Evolutionary conservation across 805 yeast genomes (phyloP).

Genomic region (Candida alai): DNA sequence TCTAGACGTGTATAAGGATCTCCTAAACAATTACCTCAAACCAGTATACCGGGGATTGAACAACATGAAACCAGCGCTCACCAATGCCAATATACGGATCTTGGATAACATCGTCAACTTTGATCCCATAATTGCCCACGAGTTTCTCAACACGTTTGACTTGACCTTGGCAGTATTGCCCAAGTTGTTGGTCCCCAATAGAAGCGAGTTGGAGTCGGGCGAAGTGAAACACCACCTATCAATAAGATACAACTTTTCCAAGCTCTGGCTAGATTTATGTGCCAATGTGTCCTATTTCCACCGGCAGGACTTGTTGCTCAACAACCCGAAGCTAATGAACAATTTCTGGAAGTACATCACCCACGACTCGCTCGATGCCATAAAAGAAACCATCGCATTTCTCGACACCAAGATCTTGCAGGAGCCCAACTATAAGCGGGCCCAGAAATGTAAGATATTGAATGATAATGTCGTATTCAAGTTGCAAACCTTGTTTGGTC

Average conservation of each 20-base stretch:
- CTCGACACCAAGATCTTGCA: constrained; percentile 49
- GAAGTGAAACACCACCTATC: constrained; percentile 32
- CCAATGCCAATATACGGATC: constrained; percentile 60
- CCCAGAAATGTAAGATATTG: constrained; percentile 69
- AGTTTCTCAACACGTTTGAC: constrained; percentile 65
- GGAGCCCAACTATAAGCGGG: constrained; percentile 60
- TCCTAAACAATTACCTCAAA: constrained; percentile 56
- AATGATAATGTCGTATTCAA: constrained; percentile 71
- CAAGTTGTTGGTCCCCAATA: constrained; percentile 53
- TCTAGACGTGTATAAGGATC: constrained; percentile 42
- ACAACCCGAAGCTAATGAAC: constrained; percentile 51
- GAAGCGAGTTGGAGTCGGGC: constrained; percentile 40
- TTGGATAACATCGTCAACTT: constrained; percentile 49
- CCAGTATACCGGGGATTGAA: constrained; percentile 65
- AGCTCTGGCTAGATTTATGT: constrained; percentile 57
- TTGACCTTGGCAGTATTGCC: constrained; percentile 58
- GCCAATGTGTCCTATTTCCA: constrained; percentile 46
- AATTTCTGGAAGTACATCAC: constrained; percentile 66
- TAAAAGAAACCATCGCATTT: constrained; percentile 41
- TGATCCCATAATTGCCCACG: constrained; percentile 49
- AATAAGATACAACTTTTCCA: constrained; percentile 57
- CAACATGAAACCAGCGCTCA: constrained; percentile 51
- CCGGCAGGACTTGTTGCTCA: constrained; percentile 60
- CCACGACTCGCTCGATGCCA: constrained; percentile 44
- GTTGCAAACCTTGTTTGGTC: constrained; percentile 46